These are phyloP conservation scores for Psidium friedrichsthalianum DNA, from an alignment of 345 rosid genomes.

Conservation along the genomic window DNA sequence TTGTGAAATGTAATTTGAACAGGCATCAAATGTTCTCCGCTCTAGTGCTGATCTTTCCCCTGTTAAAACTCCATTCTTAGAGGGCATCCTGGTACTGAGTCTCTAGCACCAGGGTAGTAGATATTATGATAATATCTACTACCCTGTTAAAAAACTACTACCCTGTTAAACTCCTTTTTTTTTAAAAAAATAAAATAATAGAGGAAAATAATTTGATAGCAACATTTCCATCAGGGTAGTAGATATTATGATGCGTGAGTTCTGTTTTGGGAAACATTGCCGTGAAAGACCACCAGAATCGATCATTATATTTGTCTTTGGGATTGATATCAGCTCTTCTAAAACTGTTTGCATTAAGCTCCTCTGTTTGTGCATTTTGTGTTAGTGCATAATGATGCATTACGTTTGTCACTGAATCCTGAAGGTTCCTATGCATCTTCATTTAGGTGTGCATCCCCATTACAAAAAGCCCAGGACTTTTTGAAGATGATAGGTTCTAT, in stretches of 20 bases:
- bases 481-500: conserved; percentile 47
- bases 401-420: background rate
- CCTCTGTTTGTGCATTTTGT: background rate
- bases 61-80: background rate
- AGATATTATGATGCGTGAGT: background rate
- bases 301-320: background rate
- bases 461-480: conserved; percentile 25
- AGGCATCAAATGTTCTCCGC: background rate
- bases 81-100: background rate
- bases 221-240: background rate
- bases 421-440: background rate
- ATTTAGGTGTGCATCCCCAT: background rate
- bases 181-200: background rate
- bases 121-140: no score
- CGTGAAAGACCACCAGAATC: background rate
- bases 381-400: background rate
- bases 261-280: background rate
- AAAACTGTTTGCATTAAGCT: background rate
- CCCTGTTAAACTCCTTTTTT: background rate
- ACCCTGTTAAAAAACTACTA: no score
- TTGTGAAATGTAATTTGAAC: background rate
- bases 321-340: background rate
- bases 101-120: background rate
- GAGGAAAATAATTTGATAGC: background rate
- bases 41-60: background rate